Conservation (phyloP, 306 rosid genomes). For the Pachyrhizus erosus region DNA sequence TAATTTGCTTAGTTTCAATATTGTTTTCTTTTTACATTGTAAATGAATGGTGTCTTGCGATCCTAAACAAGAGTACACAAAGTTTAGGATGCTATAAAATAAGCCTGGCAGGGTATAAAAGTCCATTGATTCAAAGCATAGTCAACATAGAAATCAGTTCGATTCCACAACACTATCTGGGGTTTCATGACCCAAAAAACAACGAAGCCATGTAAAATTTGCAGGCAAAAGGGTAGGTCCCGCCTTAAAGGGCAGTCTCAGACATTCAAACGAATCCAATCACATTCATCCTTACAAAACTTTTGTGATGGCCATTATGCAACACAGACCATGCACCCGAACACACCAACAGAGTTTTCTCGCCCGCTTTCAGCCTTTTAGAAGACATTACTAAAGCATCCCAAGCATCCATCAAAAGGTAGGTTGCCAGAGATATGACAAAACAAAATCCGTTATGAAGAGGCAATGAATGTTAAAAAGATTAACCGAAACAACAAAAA, state of each 20-base stretch:
- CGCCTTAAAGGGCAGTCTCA: conserved; percentile 45
- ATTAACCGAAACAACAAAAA: not conserved
- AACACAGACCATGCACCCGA: conserved; percentile 62
- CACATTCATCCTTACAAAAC: conserved; percentile 54
- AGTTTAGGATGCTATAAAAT: not conserved
- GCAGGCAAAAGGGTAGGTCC: conserved; percentile 55
- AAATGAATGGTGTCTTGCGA: not conserved
- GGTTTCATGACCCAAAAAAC: conserved; percentile 51
- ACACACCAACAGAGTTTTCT: conserved; percentile 56
- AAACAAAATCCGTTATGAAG: conserved; percentile 45
- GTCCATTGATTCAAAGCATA: conserved; percentile 24
- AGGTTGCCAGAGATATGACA: conserved; percentile 51
- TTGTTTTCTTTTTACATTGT: not conserved
- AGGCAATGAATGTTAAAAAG: conserved; percentile 5
- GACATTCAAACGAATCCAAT: conserved; percentile 68
- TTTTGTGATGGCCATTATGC: conserved; percentile 60
- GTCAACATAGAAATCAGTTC: conserved; percentile 36
- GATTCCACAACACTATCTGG: conserved; percentile 47
- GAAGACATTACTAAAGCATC: conserved; percentile 58
- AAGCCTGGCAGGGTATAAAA: conserved; percentile 7
- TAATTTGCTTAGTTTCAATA: not conserved
- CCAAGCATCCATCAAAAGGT: conserved; percentile 58
- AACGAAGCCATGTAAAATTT: conserved; percentile 36
- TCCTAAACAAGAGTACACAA: conserved; percentile 1
- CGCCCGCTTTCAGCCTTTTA: conserved; percentile 53